Evolutionary conservation across 352 stramenopile species (phyloP).

Genomic region (Blastocystis sp.): DNA sequence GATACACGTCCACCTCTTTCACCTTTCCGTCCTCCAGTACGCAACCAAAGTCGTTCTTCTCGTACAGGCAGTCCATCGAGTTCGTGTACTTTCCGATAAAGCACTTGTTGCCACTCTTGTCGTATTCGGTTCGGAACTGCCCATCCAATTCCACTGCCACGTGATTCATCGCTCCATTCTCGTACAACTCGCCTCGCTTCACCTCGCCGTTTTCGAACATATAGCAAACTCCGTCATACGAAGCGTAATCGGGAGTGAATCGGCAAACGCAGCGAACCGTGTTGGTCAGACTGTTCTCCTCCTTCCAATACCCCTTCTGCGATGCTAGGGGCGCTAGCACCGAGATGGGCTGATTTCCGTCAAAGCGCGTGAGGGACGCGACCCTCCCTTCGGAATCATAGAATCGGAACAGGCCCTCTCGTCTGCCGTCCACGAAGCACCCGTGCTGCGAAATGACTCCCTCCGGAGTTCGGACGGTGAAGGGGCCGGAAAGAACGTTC

Average conservation of each 20-base stretch:
- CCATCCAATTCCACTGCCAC: not conserved
- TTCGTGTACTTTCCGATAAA: slow-evolving; percentile 22
- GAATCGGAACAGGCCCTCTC: not conserved
- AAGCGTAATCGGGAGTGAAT: not conserved
- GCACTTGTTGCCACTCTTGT: not conserved
- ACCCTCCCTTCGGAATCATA: not conserved
- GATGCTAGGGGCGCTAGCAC: not conserved
- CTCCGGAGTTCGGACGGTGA: not conserved
- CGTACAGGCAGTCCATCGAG: not conserved
- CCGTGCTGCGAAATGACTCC: not conserved
- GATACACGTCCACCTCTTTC: not conserved
- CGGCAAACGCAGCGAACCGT: not conserved
- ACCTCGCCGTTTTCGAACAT: not conserved
- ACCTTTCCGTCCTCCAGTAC: not conserved
- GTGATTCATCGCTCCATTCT: not conserved
- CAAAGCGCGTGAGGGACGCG: not conserved
- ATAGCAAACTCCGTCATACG: not conserved
- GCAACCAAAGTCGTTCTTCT: not conserved
- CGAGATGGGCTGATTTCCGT: not conserved
- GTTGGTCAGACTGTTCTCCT: not conserved
- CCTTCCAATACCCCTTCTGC: not conserved
- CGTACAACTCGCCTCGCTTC: not conserved
- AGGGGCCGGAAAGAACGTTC: not conserved
- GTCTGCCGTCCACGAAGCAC: not conserved
- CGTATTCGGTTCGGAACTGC: not conserved